Base-by-base conservation (phyloP, 2,329 filamentous ascomycete species). In the Aureobasidium sp. region DNA sequence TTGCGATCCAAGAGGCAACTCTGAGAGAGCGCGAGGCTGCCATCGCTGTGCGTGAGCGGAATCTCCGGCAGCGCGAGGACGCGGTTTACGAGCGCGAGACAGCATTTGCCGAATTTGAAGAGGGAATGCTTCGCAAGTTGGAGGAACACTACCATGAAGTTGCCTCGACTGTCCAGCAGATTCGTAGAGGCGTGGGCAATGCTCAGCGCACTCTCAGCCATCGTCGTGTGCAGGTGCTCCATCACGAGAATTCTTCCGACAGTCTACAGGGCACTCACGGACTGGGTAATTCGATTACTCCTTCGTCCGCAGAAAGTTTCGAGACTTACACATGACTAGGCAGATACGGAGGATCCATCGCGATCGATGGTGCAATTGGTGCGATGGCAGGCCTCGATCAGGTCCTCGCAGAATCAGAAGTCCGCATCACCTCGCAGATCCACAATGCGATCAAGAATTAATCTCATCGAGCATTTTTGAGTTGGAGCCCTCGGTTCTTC, bases 321-420 rank as follows among this genome's bases (percentile, higher is more conserved):
- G 3, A 12, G 4, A 16, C 29, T 45, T 16, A 45, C 12, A 5
- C 4, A 16, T 24, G 6, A 34, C 14, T 21, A 39, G 53, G 12
- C 8, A 54, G 42, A 49, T 40, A 49, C 21, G 25, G 24, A 14
- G 38, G 32, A n/a, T 32, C 37, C n/a, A 49, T 40, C 17, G 30
- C 53, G 8, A 49, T 54, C n/a, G 53, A 54, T 17, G 53, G 42
- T 6, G 53, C 44, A 3, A 32, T 54, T 8, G 53, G 53, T 19
- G 53, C 53, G 0, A 39, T 49, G 2, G 53, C 22, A 27, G 44
- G 42, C 4, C 8, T 54, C 14, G 29, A 41, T 29, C 42, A 30
- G 21, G 19, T 19, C 12, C 41, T 54, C 2, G 8, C 17, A 8
- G 22, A 40, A 11, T n/a, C 24, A 11, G 52, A 54, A 10, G 22